Base-by-base conservation (phyloP, 495 filamentous ascomycete genomes). In the Tuber microsphaerosporum region DNA sequence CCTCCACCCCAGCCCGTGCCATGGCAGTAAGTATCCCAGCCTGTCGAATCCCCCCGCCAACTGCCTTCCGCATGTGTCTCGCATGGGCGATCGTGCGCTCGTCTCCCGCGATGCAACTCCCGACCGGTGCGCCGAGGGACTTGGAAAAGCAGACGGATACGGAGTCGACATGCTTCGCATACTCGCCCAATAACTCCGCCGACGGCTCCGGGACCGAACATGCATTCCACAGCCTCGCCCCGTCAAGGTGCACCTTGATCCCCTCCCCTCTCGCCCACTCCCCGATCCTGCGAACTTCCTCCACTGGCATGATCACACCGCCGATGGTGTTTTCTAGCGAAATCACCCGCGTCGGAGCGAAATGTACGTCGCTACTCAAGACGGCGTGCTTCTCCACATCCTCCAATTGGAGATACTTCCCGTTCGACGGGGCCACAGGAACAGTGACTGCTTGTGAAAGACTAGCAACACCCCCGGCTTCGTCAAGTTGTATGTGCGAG, bases 61-160 rank as follows among this genome's bases (percentile, higher is more conserved):
- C 89, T 3, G 88, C 87, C 84, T 98, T 97, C 69, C 94, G 87
- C 39, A 96, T 86, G 90, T 92, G 94, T 5, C 92, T 85, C 2
- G 92, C 91, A 44, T 89, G 88, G 3, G 51, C 65, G 76, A 95
- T 90, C 74, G 92, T 90, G 0, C 84, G 83, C 74, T 87, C 84
- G 16, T 84, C 86, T 3, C 93, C 93, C 0, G 94, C 87, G 43
- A 97, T 84, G 70, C 97, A 89, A 74, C 89, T 92, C 1, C 94
- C 94, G 71, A 97, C 90, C 0, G 94, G 94, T 0, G 94, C 94
- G 0, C 94, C 94, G 0, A 98, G 86, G 0, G 93, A 92, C 84
- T 98, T 98, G 41, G 89, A 91, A 81, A 98, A 94, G 83, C 93
- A 97, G 17, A 97, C 85, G 74, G 87, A 91, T 1, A 95, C 86